Evolutionary conservation across 2,329 filamentous ascomycete genomes (phyloP), one percentile per base, ranked within the genome.

Genomic region (Colletotrichum tropicale): DNA sequence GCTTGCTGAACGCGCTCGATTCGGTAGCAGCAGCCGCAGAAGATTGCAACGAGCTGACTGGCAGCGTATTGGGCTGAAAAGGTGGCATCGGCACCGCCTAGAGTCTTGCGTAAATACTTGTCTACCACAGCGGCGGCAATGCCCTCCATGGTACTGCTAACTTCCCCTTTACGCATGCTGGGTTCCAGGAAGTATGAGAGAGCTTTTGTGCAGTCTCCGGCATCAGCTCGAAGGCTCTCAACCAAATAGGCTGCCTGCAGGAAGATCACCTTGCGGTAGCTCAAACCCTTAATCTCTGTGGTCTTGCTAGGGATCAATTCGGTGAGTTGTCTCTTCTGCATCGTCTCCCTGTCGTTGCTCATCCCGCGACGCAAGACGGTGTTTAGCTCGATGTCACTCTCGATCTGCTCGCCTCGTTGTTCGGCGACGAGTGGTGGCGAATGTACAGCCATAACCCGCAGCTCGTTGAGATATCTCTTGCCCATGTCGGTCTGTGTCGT

Each of bases 371-470:
- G 93, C 66, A 99, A 88, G 21, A 98, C 94, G 1, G 96, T 98
- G 81, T 99, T 98, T 55, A 99, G 90, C 81, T 99, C 97, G 71
- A 99, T 96, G 78, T 98, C 97, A 82, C 96, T 98, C 84, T 99
- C 97, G 12, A 97, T 90, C 81, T 98, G 93, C 79, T 98, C 96
- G 34, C 95, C 94, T 74, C 96, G 93, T 82, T 98, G 94, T 81
- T 98, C 95, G 3, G 96, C 93, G 36, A 99, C 94, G 70, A 99
- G 86, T 0, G 97, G 94, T 32, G 94, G 93, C 15, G 96, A 98
- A 84, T 98, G 93, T 67, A 95, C 92, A 3, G 98, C 96, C 82
- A 99, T 93, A 43, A 95, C 89, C 28, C 94, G 92, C 24, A 99
- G 89, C 81, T 98, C 96, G 73, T 93, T 90, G 66, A 93, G 85